Percentiles rank a stretch among this genome's conserved stretches.
Evolutionary conservation across 805 yeast genomes (phyloP).

Genomic region (Vanderwaltozyma yarrowii): DNA sequence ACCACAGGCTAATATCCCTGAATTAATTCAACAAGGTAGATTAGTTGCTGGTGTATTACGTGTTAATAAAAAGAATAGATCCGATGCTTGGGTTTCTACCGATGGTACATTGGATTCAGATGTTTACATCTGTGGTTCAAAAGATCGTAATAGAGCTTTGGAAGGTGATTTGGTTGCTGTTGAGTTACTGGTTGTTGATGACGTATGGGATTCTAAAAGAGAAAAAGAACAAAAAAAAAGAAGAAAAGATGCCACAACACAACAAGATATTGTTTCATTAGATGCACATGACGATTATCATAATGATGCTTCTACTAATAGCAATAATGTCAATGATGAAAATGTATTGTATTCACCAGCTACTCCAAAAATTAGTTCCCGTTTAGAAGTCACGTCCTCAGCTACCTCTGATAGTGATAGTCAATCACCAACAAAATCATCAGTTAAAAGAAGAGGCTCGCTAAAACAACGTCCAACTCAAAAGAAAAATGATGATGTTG

Average conservation of each 20-base stretch:
- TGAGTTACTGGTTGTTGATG: constrained; percentile 88
- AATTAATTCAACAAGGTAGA: constrained; percentile 77
- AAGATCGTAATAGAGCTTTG: constrained; percentile 93
- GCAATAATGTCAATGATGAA: constrained; percentile 3
- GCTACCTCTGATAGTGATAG: constrained; percentile 17
- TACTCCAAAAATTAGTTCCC: constrained; percentile 1
- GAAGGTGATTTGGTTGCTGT: constrained; percentile 97
- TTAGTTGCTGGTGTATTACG: constrained; percentile 86
- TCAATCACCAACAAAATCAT: constrained; percentile 8
- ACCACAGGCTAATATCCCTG: constrained; percentile 89
- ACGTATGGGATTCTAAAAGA: constrained; percentile 92
- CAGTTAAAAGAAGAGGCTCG: constrained; percentile 71
- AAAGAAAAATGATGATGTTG: constrained; percentile 96
- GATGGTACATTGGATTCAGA: constrained; percentile 95
- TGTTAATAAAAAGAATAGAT: constrained; percentile 91
- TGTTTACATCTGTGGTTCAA: constrained; percentile 94
- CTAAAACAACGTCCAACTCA: constrained; percentile 92
- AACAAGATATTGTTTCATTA: constrained; percentile 32
- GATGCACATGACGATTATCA: constrained; percentile 54
- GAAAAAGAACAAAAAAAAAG: constrained; percentile 97
- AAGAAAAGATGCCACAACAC: constrained; percentile 52
- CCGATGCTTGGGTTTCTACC: constrained; percentile 97
- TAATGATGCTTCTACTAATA: constrained; percentile 55
- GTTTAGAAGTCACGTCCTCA: constrained; percentile 5
- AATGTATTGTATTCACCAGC: constrained; percentile 1